Evolutionary conservation across 306 rosid species (phyloP), one percentile per base, ranked within the genome.

Genomic region (Ammopiptanthus mongolicus): DNA sequence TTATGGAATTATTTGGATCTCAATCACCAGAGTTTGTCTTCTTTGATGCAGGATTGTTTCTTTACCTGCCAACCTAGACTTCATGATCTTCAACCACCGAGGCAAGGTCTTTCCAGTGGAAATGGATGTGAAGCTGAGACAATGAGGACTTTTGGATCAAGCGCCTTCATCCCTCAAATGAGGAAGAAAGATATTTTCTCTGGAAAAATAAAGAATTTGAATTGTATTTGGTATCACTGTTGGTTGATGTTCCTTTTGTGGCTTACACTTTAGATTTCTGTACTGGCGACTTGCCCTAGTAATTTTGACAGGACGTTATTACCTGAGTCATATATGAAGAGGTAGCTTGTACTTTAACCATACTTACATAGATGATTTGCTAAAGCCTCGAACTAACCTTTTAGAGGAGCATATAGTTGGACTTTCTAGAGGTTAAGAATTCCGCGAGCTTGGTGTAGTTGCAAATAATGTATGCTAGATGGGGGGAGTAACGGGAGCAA

Each of bases 11-110:
- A 41, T 10, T 11, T 31, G 44, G 18, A 69, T 59, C 60, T 66
- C 22, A 71, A 58, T 75, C 46, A 36, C 73, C 23, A 6, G 57
- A 13, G 56, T 44, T 51, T 83, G 41, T 74, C 65, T 84, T 69
- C 52, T 69, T 82, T 50, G 77, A 41, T 85, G 83, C 88, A 90
- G 98, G 86, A 81, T 90, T 46, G 95, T 89, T 71, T 88, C 89
- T 74, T 85, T 93, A 68, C 96, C 95, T 33, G 91, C 76, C 66
- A 93, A 87, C 82, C 76, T 80, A 52, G 98, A 93, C 85, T 93
- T 93, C 59, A 89, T 90, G 93, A 82, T 87, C 79, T 93, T 93
- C 88, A 93, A 93, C 79, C 95, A 90, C 79, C 87, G 98, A 65
- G 88, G 96, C 73, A 90, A 73, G 77, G 87, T 76, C 65, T 83